These are phyloP conservation scores for Globisporangium abappressorium DNA, from an alignment of 352 stramenopile species.

Conservation along the genomic window DNA sequence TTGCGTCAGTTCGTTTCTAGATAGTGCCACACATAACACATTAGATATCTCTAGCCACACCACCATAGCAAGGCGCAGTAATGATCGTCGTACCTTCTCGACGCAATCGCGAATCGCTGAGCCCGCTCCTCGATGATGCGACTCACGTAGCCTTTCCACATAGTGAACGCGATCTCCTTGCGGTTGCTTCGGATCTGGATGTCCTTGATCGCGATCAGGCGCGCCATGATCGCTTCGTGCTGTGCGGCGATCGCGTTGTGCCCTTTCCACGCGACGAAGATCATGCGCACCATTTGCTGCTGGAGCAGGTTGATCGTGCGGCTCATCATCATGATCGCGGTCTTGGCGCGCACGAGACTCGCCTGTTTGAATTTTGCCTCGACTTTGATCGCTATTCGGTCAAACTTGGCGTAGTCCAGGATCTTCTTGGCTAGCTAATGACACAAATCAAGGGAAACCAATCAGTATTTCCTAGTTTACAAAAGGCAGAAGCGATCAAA, in stretches of 20 bases:
- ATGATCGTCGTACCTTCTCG: constrained; percentile 27
- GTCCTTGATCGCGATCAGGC: constrained; percentile 67
- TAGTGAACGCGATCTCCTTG: constrained; percentile 44
- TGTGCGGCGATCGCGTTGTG: constrained; percentile 42
- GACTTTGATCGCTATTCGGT: constrained; percentile 67
- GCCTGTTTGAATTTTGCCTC: constrained; percentile 78
- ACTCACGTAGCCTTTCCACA: constrained; percentile 57
- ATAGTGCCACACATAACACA: background rate
- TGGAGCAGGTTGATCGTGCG: constrained; percentile 51
- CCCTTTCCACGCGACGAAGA: constrained; percentile 74
- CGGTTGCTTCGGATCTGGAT: constrained; percentile 44
- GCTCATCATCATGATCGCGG: constrained; percentile 84
- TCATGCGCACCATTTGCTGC: constrained; percentile 70
- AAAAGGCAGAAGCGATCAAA: background rate
- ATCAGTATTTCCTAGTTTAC: too few species aligned
- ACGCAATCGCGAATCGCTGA: constrained; percentile 57
- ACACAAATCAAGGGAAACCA: too few species aligned
- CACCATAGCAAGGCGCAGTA: background rate
- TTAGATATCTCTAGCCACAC: too few species aligned
- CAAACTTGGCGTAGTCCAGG: constrained; percentile 77
- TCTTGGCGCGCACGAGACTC: constrained; percentile 67
- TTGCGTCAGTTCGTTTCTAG: constrained; percentile 49
- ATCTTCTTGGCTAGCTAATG: constrained; percentile 54
- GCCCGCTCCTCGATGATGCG: constrained; percentile 55
- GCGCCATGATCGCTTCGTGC: constrained; percentile 54